Evolutionary conservation across 2,329 filamentous ascomycete species (phyloP), one percentile per base, ranked within the genome.

Genomic region (Alternaria brassicae): DNA sequence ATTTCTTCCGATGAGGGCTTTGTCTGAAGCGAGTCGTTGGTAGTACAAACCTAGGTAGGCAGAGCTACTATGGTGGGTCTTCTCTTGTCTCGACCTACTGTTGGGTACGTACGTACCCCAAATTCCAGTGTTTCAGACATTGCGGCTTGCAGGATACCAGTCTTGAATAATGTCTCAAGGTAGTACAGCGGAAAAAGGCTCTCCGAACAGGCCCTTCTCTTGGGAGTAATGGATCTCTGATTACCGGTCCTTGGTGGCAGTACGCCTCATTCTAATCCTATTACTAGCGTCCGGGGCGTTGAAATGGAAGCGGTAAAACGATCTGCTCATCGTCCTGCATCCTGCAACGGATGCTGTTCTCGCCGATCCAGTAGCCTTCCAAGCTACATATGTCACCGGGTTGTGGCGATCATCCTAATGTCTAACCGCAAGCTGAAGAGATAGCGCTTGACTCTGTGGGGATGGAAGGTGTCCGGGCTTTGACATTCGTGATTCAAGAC

Each of bases 261-360:
- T 15, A 49, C 19, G 52, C 21, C 56, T 59, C 25, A 25, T 45
- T 51, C 36, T 55, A 17, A 25, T 27, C 34, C 32, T n/a, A 41
- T n/a, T 23, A 23, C 15, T 41, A 30, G 42, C 41, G 21, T 17
- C 27, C 25, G 28, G 28, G 19, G 15, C 5, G 32, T 57, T 44
- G 27, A 9, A 12, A 28, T 52, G 17, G 12, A 34, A 40, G 23
- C 12, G 28, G 30, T 39, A 21, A 37, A 25, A 27, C 27, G 8
- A 27, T 30, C 37, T 37, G 48, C 39, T 37, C 27, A 19, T 30
- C 21, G n/a, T 45, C 19, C 40, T 27, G n/a, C 45, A 21, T 45
- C 28, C 23, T 27, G 23, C 23, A 45, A 47, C 25, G 40, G 39
- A 32, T 13, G 8, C 36, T 30, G 19, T n/a, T 51, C 15, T 21